These are phyloP conservation scores for Exidia glandulosa DNA, from an alignment of 768 basidiomycete species.

Conservation along the genomic window DNA sequence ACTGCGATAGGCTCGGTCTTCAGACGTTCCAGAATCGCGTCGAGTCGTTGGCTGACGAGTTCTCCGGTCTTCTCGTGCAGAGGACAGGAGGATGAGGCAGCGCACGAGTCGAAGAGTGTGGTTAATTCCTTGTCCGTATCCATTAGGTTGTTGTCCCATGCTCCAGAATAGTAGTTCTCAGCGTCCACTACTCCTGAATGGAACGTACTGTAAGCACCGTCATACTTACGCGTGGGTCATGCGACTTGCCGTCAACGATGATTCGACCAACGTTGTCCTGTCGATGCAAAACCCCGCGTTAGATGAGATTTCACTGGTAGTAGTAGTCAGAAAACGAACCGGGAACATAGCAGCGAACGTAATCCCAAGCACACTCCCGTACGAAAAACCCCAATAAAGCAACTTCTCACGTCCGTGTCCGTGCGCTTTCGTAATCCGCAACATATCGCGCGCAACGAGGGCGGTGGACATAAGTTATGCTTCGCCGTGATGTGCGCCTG, in stretches of 20 bases:
- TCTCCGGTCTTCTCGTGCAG: no score
- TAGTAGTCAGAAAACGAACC: neutral
- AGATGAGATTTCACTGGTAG: no score
- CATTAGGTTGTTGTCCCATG: neutral
- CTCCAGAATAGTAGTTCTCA: slow-evolving; percentile 2
- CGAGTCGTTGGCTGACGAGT: neutral
- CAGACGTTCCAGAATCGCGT: neutral
- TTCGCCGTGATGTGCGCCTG: neutral
- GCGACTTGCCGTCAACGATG: neutral
- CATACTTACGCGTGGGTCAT: neutral
- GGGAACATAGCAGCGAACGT: slow-evolving; percentile 1
- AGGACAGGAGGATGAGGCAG: neutral
- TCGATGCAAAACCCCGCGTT: neutral
- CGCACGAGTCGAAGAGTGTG: neutral
- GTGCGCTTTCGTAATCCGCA: slow-evolving; percentile 1
- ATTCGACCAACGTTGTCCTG: slow-evolving; percentile 3
- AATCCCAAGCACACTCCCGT: neutral
- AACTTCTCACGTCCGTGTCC: neutral
- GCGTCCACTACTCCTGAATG: neutral
- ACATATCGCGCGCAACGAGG: slow-evolving; percentile 1
- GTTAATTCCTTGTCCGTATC: neutral
- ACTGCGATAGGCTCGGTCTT: neutral
- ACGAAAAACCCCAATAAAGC: slow-evolving; percentile 1
- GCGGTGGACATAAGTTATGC: slow-evolving; percentile 7
- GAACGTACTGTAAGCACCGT: neutral